Evolutionary conservation across 306 rosid species (phyloP).

Genomic region (Amphicarpaea edgeworthii): DNA sequence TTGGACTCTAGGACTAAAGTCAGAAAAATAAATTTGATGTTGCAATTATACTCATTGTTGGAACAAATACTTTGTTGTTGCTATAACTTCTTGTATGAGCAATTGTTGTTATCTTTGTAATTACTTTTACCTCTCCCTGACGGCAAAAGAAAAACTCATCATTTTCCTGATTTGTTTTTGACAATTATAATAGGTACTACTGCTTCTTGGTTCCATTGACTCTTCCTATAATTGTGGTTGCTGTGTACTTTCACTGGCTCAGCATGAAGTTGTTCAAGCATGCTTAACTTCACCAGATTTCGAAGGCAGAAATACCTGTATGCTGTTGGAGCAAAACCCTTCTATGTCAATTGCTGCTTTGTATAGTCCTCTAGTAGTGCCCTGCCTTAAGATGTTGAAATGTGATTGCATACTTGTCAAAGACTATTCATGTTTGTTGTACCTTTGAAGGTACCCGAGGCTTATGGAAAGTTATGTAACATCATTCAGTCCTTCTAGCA

Average conservation of each 20-base stretch:
- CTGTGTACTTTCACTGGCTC: conserved; percentile 90
- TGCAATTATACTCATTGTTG: background rate
- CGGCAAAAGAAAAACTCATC: background rate
- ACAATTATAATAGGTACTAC: conserved; percentile 62
- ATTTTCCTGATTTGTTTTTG: conserved; percentile 34
- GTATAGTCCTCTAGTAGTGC: background rate
- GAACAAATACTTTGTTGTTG: background rate
- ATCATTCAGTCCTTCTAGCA: conserved; percentile 2
- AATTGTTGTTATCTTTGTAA: background rate
- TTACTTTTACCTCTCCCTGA: background rate
- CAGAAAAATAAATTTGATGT: background rate
- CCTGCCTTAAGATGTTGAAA: background rate
- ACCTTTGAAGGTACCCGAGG: too few species aligned
- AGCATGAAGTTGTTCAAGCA: conserved; percentile 93
- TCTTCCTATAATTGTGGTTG: conserved; percentile 73
- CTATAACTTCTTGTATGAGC: conserved; percentile 5
- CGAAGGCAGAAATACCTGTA: background rate
- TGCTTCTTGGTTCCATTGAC: conserved; percentile 93
- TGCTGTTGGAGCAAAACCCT: conserved; percentile 1
- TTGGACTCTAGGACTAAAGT: background rate
- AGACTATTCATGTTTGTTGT: conserved; percentile 30
- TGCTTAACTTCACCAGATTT: conserved; percentile 48
- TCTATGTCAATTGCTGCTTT: background rate
- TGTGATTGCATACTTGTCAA: background rate
- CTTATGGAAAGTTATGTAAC: background rate